Evolutionary conservation across 2,329 filamentous ascomycete genomes (phyloP).

Genomic region (Hypoxylon sp.): DNA sequence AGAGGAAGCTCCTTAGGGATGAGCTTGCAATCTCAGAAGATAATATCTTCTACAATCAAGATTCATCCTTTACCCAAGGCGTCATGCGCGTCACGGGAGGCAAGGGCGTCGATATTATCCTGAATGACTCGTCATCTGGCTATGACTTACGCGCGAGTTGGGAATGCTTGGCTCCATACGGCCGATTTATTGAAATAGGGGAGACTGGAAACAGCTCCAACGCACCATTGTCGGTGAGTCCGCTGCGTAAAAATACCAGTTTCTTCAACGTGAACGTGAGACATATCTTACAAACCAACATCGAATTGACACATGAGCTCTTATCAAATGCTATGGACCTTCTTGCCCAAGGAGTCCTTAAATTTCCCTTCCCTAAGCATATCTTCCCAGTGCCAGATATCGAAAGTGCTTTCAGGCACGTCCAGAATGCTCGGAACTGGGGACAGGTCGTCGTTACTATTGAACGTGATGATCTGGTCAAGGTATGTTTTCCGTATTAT

Average conservation of each 20-base stretch:
- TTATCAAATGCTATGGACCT: background rate
- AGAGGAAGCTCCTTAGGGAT: slow-evolving; percentile 24
- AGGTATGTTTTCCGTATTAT: background rate
- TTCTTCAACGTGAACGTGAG: slow-evolving; percentile 32
- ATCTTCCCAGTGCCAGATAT: background rate
- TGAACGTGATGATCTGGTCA: background rate
- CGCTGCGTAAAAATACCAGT: slow-evolving; percentile 4
- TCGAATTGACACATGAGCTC: background rate
- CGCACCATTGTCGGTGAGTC: slow-evolving; percentile 29
- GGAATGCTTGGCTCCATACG: slow-evolving; percentile 28
- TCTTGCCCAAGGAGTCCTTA: background rate
- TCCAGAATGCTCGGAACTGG: slow-evolving; percentile 7
- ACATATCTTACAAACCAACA: background rate
- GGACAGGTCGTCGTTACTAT: background rate
- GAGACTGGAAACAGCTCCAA: slow-evolving; percentile 52
- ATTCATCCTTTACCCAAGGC: slow-evolving; percentile 29
- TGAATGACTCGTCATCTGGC: slow-evolving; percentile 35
- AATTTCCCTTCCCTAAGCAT: background rate
- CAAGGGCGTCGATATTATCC: slow-evolving; percentile 40
- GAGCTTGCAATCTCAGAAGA: slow-evolving; percentile 6
- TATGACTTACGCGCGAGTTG: slow-evolving; percentile 4
- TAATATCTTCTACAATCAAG: slow-evolving; percentile 42
- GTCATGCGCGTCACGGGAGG: slow-evolving; percentile 32
- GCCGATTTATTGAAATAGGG: slow-evolving; percentile 54
- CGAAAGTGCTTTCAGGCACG: background rate